Evolutionary conservation across 164 flowering plant genomes (phyloP), one percentile per base, ranked within the genome.

Genomic region (Nelumbo lutea): DNA sequence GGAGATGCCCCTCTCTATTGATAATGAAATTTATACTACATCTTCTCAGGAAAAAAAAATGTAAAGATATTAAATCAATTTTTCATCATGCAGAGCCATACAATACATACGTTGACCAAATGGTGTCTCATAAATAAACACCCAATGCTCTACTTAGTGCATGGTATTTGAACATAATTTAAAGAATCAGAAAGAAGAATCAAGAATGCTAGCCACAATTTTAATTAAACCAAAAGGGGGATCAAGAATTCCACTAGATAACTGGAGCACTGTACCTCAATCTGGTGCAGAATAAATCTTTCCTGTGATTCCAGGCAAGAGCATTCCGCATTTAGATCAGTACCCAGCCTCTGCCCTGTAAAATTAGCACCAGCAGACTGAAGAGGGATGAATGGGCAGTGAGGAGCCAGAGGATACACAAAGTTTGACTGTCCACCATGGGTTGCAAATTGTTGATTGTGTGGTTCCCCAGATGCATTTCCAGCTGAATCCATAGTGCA

Each of bases 301-400:
- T 72, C 80, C 51, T 81, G 84, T 75, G 76, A 80, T 68, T 88
- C 88, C 68, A 79, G 50, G 44, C 78, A 82, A 14, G 85, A 70
- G 15, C 13, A 72, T 56, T 76, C n/a, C 62, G 68, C 59, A 55
- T 70, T 74, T 38, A 46, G 67, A 62, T 76, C 64, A 48, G 55
- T 53, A 39, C 73, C 69, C 57, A 65, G 64, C 50, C 61, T 76
- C 46, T 71, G 73, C 51, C 65, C 78, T 44, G 27, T 64, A 15
- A 51, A 43, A 76, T 47, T 73, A 39, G 70, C 62, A 66, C 62
- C 68, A 55, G 75, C 59, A 48, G 71, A 40, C 48, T 71, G 80
- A 69, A 68, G 69, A 64, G 82, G 84, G 42, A 70, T 61, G 65
- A 73, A 79, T 38, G 72, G 50, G 55, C 43, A n/a, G 38, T 56